A percentile compares a stretch with the other conserved stretches of the same genome.
Evolutionary conservation across 2,329 filamentous ascomycete genomes (phyloP).

Genomic region (Alternaria sp.): DNA sequence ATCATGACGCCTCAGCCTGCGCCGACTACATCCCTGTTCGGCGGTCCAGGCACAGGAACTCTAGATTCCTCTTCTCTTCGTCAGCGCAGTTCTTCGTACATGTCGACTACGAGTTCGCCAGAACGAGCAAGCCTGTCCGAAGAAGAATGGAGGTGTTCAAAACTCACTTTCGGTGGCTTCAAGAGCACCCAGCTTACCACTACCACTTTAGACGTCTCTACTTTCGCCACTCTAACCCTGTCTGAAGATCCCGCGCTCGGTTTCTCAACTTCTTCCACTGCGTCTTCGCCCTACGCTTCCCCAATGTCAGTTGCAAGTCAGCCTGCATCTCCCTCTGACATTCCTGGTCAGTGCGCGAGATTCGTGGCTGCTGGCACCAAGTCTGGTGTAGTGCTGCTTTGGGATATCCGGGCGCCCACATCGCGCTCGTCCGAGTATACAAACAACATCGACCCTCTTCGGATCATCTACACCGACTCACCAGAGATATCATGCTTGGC

Average conservation of each 20-base stretch:
- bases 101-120: conserved; percentile 50
- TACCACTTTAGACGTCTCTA: conserved; percentile 76
- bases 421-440: conserved; percentile 62
- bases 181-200: conserved; percentile 71
- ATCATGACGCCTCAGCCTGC: conserved; percentile 26
- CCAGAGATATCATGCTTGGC: conserved; percentile 85
- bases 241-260: conserved; percentile 79
- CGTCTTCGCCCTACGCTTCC: conserved; percentile 63
- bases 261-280: conserved; percentile 62
- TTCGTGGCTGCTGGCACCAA: conserved; percentile 83
- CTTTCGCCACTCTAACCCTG: conserved; percentile 72
- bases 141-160: conserved; percentile 73
- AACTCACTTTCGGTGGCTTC: conserved; percentile 68
- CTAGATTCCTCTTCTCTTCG: conserved; percentile 35
- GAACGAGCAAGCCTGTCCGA: conserved; percentile 55
- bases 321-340: conserved; percentile 62
- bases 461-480: conserved; percentile 87
- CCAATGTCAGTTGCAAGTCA: conserved; percentile 60
- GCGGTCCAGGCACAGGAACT: conserved; percentile 49
- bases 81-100: conserved; percentile 40
- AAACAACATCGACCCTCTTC: conserved; percentile 73
- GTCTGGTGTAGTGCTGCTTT: conserved; percentile 78
- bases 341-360: conserved; percentile 85
- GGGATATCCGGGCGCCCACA: conserved; percentile 78
- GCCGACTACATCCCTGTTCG: conserved; percentile 59